phyloP scores from a whole-genome alignment of 345 rosid genomes.

The Populus tremula region DNA sequence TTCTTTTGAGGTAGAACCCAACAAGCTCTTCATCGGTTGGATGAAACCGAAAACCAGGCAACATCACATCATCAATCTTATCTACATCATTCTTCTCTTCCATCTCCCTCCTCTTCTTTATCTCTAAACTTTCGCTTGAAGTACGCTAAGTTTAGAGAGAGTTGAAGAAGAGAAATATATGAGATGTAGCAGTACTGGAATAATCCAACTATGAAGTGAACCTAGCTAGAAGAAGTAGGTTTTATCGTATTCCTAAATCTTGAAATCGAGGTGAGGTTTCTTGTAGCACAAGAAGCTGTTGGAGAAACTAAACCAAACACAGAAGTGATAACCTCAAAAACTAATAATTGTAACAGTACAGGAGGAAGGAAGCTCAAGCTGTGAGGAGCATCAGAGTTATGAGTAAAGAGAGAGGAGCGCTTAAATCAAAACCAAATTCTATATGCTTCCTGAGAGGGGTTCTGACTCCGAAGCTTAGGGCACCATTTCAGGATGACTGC shows the following conservation, averaged over 20 bases:
- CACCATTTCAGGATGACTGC: constrained; percentile 27
- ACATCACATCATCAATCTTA: constrained; percentile 62
- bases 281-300: neutral
- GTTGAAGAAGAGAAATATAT: neutral
- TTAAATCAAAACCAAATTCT: constrained; percentile 19
- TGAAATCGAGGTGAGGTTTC: neutral
- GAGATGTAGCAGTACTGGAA: neutral
- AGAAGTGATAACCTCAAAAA: neutral
- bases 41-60: constrained; percentile 93
- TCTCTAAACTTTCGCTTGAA: constrained; percentile 4
- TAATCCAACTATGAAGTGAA: constrained; percentile 8
- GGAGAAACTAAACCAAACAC: neutral
- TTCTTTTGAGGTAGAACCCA: constrained; percentile 68
- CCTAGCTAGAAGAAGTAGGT: constrained; percentile 1
- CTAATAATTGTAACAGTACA: neutral
- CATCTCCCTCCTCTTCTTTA: constrained; percentile 15
- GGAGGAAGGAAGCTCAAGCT: constrained; percentile 8
- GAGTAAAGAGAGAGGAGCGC: neutral
- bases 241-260: neutral
- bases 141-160: neutral
- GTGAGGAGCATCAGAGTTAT: constrained; percentile 7
- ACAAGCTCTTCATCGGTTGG: constrained; percentile 98
- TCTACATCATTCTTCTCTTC: constrained; percentile 51
- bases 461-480: constrained; percentile 36
- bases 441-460: constrained; percentile 35